Percentiles rank a stretch among this genome's conserved stretches.
Evolutionary conservation across 1,284 basidiomycete genomes (phyloP).

Genomic region (Cryptococcus sp.): DNA sequence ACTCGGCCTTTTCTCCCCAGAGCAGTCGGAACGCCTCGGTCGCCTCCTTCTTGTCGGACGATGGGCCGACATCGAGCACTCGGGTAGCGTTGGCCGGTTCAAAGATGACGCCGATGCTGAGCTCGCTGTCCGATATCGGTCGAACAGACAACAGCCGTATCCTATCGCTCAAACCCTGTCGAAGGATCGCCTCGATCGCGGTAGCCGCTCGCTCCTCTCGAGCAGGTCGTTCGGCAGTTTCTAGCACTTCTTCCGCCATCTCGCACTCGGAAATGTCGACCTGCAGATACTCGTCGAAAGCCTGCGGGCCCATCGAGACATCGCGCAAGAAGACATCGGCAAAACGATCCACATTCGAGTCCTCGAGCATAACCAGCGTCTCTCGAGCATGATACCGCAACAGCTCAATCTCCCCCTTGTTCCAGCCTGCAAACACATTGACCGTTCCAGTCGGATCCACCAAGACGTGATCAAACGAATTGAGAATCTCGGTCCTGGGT

Average conservation of each 20-base stretch:
- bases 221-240: neutral
- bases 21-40: constrained; percentile 66
- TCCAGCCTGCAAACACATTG: constrained; percentile 75
- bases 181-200: constrained; percentile 56
- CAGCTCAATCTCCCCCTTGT: constrained; percentile 53
- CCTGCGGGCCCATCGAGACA: constrained; percentile 51
- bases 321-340: constrained; percentile 44
- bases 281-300: constrained; percentile 69
- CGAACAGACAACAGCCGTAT: constrained; percentile 56
- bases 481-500: constrained; percentile 38
- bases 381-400: constrained; percentile 67
- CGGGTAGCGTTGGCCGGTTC: constrained; percentile 66
- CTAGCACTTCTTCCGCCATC: neutral
- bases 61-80: constrained; percentile 82
- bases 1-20: constrained; percentile 89
- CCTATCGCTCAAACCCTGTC: constrained; percentile 65
- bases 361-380: constrained; percentile 56
- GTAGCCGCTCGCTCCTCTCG: constrained; percentile 56
- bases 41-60: constrained; percentile 57
- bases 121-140: constrained; percentile 44
- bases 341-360: constrained; percentile 49
- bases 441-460: constrained; percentile 74
- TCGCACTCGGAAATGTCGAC: neutral
- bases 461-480: constrained; percentile 52
- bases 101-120: constrained; percentile 68